These are phyloP conservation scores for Solanum phureja DNA, from an alignment of 257 asterid genomes.

Conservation along the genomic window DNA sequence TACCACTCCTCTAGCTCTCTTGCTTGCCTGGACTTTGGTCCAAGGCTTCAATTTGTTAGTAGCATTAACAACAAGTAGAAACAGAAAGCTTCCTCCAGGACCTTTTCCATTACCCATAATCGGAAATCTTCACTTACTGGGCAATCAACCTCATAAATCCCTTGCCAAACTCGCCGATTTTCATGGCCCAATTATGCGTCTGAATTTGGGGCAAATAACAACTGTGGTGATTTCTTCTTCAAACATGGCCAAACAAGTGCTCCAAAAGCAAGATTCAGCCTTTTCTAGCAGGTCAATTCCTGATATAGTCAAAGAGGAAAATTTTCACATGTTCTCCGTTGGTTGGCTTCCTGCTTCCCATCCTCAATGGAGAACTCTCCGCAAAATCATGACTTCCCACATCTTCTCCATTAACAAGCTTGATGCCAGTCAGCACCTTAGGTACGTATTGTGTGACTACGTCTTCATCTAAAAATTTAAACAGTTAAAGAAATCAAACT, in stretches of 20 bases:
- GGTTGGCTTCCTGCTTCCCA: conserved; percentile 56
- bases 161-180: conserved; percentile 39
- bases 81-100: conserved; percentile 7
- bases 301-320: conserved; percentile 41
- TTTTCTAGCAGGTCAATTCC: conserved; percentile 53
- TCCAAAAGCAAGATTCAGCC: conserved; percentile 60
- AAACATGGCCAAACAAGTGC: conserved; percentile 45
- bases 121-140: conserved; percentile 66
- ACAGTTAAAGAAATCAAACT: background rate
- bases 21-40: conserved; percentile 19
- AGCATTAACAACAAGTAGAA: background rate
- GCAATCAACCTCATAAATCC: conserved; percentile 61
- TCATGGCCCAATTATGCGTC: conserved; percentile 62
- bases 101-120: conserved; percentile 67
- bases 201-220: conserved; percentile 47
- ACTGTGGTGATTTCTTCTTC: conserved; percentile 57
- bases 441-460: conserved; percentile 1
- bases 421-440: conserved; percentile 48
- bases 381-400: conserved; percentile 45
- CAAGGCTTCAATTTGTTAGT: background rate
- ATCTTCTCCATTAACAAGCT: conserved; percentile 55
- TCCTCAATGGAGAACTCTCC: conserved; percentile 53
- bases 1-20: conserved; percentile 18
- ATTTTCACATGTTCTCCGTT: conserved; percentile 51
- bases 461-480: too few species aligned